Conservation (phyloP, 2,329 filamentous ascomycete genomes). For the Cladosporium sp. region DNA sequence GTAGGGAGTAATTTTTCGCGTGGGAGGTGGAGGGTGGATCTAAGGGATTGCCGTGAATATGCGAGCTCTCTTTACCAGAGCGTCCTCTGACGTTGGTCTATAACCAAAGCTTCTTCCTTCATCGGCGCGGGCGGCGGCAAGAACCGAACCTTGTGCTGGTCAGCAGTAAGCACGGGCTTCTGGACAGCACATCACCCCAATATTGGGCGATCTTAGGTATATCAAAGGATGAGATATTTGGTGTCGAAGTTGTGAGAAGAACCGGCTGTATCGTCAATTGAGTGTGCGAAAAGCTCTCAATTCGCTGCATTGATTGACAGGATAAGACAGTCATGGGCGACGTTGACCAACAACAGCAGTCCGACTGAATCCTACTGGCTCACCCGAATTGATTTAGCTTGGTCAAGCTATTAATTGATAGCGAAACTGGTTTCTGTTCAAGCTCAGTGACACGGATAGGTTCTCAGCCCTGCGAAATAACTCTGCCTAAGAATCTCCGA, state of each 20-base stretch:
- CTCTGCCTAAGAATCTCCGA: not conserved
- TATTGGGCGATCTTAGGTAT: not conserved
- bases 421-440: not conserved
- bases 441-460: too few relatives aligned
- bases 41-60: constrained; percentile 18
- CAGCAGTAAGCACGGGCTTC: constrained; percentile 4
- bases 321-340: not conserved
- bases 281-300: not conserved
- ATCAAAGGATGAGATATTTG: not conserved
- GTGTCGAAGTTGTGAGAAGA: not conserved
- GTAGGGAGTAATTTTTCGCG: not conserved
- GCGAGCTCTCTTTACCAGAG: constrained; percentile 7
- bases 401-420: not conserved
- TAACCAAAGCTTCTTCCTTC: constrained; percentile 8
- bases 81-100: constrained; percentile 15
- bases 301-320: not conserved
- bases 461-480: not conserved
- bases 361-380: not conserved
- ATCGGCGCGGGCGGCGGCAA: constrained; percentile 11
- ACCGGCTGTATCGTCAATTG: not conserved
- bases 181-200: constrained; percentile 4
- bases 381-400: not conserved
- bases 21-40: constrained; percentile 8
- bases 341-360: not conserved
- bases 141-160: constrained; percentile 9